Evolutionary conservation across 176 grass and related monocot species (phyloP).

Genomic region (Areca catechu): DNA sequence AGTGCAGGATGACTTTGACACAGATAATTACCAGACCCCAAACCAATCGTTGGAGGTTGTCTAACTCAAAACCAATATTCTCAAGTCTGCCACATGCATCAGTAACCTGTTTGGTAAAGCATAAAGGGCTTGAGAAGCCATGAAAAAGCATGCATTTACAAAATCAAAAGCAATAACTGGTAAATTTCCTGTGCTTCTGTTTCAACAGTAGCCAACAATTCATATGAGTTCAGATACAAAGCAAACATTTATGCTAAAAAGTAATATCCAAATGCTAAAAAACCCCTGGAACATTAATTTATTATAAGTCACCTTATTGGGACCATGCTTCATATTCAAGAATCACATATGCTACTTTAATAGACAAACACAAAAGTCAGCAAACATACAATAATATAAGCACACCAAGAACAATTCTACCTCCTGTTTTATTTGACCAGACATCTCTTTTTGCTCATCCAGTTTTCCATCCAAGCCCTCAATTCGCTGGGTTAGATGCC

Average conservation of each 20-base stretch:
- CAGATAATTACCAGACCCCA: conserved; percentile 62
- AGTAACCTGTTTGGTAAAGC: conserved; percentile 51
- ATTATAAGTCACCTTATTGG: no score
- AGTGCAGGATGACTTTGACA: neutral
- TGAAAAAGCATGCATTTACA: neutral
- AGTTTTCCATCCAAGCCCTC: conserved; percentile 93
- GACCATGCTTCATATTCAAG: neutral
- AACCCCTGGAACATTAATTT: no score
- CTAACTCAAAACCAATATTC: conserved; percentile 75
- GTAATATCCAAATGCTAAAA: no score
- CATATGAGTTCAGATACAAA: neutral
- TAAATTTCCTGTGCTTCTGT: neutral
- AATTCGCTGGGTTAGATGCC: conserved; percentile 89
- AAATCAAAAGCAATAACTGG: conserved; percentile 10
- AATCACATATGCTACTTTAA: neutral
- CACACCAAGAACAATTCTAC: conserved; percentile 22
- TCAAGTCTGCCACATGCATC: conserved; percentile 68
- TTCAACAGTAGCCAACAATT: no score
- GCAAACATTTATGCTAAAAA: neutral
- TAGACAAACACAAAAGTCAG: neutral
- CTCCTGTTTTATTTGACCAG: conserved; percentile 85
- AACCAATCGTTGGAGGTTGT: conserved; percentile 69
- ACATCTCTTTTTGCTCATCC: conserved; percentile 90
- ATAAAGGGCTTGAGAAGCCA: conserved; percentile 21
- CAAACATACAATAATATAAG: neutral